phyloP scores from a whole-genome alignment of 2,329 filamentous ascomycete genomes.

The Taxawa tesnikishii region DNA sequence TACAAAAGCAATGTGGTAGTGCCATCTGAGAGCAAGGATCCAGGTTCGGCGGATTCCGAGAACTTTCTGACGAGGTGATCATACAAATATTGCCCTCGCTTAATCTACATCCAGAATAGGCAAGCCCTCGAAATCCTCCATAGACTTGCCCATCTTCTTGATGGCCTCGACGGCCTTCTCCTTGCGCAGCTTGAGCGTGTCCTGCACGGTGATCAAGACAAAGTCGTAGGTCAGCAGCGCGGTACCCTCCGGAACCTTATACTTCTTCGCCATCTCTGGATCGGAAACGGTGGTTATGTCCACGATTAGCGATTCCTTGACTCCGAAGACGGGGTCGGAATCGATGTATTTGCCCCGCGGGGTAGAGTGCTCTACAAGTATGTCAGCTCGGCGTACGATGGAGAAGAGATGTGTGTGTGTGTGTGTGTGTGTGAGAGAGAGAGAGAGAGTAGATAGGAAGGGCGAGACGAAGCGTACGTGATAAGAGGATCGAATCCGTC shows the following conservation, averaged over 20 bases:
- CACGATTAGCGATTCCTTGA: slow-evolving; percentile 61
- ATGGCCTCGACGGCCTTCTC: slow-evolving; percentile 52
- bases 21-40: too few species aligned
- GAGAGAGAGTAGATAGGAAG: too few species aligned
- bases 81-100: too few species aligned
- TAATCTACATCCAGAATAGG: slow-evolving; percentile 57
- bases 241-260: slow-evolving; percentile 49
- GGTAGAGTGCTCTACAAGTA: background rate
- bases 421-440: too few species aligned
- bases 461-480: too few species aligned
- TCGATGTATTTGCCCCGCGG: slow-evolving; percentile 24
- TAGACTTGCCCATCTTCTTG: slow-evolving; percentile 48
- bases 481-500: slow-evolving; percentile 12
- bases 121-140: slow-evolving; percentile 60
- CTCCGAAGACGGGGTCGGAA: slow-evolving; percentile 70
- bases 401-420: too few species aligned
- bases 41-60: too few species aligned
- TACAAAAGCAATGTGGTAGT: too few species aligned
- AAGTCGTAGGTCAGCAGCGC: slow-evolving; percentile 49
- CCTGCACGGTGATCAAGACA: slow-evolving; percentile 55
- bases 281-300: slow-evolving; percentile 41
- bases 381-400: too few species aligned
- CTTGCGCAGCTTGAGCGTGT: slow-evolving; percentile 52
- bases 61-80: too few species aligned
- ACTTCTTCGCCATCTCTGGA: slow-evolving; percentile 39